These are phyloP conservation scores for Henckelia pumila DNA, from an alignment of 257 asterid genomes.

Conservation along the genomic window DNA sequence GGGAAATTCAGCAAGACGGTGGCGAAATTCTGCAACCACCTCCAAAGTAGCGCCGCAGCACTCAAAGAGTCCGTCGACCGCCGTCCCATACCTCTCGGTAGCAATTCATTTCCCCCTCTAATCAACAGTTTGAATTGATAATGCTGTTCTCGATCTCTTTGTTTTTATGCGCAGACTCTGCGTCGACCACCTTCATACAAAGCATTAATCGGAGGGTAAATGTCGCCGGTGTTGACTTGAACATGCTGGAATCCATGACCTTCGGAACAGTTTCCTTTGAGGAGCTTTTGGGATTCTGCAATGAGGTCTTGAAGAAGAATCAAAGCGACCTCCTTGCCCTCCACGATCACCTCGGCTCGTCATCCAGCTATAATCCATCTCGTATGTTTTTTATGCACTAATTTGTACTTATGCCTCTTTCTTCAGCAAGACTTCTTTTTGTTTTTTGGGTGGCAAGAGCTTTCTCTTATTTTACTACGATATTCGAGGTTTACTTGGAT, in stretches of 20 bases:
- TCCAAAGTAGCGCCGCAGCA: slow-evolving; percentile 62
- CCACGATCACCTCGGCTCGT: slow-evolving; percentile 28
- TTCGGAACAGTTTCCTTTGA: slow-evolving; percentile 87
- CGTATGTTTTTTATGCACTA: too few species aligned
- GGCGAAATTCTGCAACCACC: slow-evolving; percentile 79
- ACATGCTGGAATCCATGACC: slow-evolving; percentile 83
- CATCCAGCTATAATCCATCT: too few species aligned
- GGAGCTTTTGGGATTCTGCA: slow-evolving; percentile 94
- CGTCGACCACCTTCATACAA: slow-evolving; percentile 77
- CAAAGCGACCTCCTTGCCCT: slow-evolving; percentile 51
- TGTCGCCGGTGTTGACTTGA: slow-evolving; percentile 57
- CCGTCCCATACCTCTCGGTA: slow-evolving; percentile 92
- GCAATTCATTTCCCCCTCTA: neutral
- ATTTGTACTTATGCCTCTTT: too few species aligned
- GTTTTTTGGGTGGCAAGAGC: too few species aligned
- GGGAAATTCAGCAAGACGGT: slow-evolving; percentile 55
- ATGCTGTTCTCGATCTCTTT: neutral
- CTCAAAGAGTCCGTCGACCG: slow-evolving; percentile 77
- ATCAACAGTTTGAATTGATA: neutral
- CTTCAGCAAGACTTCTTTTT: too few species aligned
- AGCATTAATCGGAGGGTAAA: slow-evolving; percentile 60
- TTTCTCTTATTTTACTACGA: too few species aligned
- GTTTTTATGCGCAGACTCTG: slow-evolving; percentile 52
- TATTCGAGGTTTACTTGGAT: too few species aligned
- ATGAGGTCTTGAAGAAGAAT: slow-evolving; percentile 69